Evolutionary conservation across 495 filamentous ascomycete genomes (phyloP).

Genomic region (Penicillium coprophilum): DNA sequence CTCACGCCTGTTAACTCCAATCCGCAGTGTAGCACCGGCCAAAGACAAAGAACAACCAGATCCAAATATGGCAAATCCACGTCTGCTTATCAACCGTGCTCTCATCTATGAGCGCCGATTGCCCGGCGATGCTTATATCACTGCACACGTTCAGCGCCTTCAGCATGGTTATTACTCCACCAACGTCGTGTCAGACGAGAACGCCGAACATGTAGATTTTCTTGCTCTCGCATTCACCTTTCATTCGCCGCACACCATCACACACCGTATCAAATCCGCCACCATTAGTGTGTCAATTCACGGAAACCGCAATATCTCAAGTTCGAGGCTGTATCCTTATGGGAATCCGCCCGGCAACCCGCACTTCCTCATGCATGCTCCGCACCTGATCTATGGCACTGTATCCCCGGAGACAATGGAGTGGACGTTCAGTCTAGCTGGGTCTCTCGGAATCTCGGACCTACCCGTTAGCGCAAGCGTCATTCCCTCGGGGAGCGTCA

Average conservation of each 20-base stretch:
- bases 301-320: constrained; percentile 14
- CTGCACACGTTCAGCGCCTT: constrained; percentile 50
- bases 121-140: constrained; percentile 51
- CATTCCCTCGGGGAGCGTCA: constrained; percentile 41
- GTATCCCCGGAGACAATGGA: constrained; percentile 52
- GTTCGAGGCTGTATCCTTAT: constrained; percentile 4
- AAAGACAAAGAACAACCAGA: constrained; percentile 21
- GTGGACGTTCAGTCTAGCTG: constrained; percentile 52
- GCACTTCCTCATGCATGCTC: constrained; percentile 51
- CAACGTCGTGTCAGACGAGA: constrained; percentile 38
- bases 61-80: constrained; percentile 44
- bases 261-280: constrained; percentile 51
- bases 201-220: constrained; percentile 50
- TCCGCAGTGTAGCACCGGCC: background rate
- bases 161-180: constrained; percentile 53
- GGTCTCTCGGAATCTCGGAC: constrained; percentile 49
- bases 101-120: constrained; percentile 53
- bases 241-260: constrained; percentile 41
- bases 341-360: constrained; percentile 30
- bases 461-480: constrained; percentile 45
- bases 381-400: constrained; percentile 53
- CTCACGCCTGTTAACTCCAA: background rate
- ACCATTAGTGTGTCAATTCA: constrained; percentile 42
- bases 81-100: constrained; percentile 44
- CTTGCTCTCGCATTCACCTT: constrained; percentile 52